Percentiles rank a stretch among this genome's conserved stretches.
Conservation (phyloP, 2,329 filamentous ascomycete species). For the Cladorrhinum sp. region DNA sequence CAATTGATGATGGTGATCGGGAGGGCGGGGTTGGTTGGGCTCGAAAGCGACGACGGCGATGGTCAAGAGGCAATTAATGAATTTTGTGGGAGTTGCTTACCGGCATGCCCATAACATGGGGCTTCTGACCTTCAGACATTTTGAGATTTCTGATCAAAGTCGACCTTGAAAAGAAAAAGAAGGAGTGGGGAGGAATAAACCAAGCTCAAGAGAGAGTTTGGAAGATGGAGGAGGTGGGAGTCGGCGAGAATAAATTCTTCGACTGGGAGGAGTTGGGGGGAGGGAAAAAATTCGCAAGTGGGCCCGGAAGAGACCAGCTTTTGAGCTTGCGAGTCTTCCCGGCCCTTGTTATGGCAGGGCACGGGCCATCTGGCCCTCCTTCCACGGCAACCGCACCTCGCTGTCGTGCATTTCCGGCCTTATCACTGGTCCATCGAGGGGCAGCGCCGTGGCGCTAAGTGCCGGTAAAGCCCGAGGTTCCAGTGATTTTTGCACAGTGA, state of each 20-base stretch:
- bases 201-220: slow-evolving; percentile 38
- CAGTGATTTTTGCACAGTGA: slow-evolving; percentile 19
- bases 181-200: slow-evolving; percentile 59
- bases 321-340: slow-evolving; percentile 54
- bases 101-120: slow-evolving; percentile 65
- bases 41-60: slow-evolving; percentile 14
- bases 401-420: slow-evolving; percentile 16
- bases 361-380: slow-evolving; percentile 22
- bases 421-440: slow-evolving; percentile 9
- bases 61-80: slow-evolving; percentile 33
- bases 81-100: slow-evolving; percentile 46
- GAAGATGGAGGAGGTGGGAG: slow-evolving; percentile 29
- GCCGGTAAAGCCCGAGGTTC: slow-evolving; percentile 30
- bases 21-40: slow-evolving; percentile 9
- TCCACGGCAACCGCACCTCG: slow-evolving; percentile 21
- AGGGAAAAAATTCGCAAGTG: slow-evolving; percentile 44
- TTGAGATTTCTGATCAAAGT: slow-evolving; percentile 44
- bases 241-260: slow-evolving; percentile 43
- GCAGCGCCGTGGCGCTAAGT: slow-evolving; percentile 20
- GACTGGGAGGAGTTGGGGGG: slow-evolving; percentile 43
- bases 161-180: slow-evolving; percentile 49
- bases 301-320: slow-evolving; percentile 47
- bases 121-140: slow-evolving; percentile 54
- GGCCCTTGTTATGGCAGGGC: slow-evolving; percentile 30
- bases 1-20: slow-evolving; percentile 27